Evolutionary conservation across 2,329 filamentous ascomycete species (phyloP).

Genomic region (Fusarium metavorans): DNA sequence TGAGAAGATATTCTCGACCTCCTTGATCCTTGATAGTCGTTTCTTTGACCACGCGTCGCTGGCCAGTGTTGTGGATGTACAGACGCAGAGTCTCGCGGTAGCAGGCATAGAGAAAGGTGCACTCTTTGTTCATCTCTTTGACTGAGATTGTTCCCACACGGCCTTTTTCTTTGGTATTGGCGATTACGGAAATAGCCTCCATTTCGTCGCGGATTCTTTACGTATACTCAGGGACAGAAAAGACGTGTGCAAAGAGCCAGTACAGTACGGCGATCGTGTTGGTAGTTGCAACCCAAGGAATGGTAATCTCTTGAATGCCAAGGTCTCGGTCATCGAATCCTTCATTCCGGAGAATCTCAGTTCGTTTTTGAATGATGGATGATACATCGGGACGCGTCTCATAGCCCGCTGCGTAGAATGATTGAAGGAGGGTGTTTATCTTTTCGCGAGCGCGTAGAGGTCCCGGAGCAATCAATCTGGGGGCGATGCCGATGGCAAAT

Average conservation of each 20-base stretch:
- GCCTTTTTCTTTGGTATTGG: background rate
- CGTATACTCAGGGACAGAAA: conserved; percentile 1
- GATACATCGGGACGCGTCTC: conserved; percentile 10
- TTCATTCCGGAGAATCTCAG: background rate
- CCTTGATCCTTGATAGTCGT: conserved; percentile 3
- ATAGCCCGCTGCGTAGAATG: background rate
- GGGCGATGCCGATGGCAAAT: background rate
- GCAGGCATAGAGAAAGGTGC: conserved; percentile 5
- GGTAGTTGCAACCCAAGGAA: conserved; percentile 11
- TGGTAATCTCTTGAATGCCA: conserved; percentile 1
- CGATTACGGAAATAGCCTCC: background rate
- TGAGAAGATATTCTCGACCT: conserved; percentile 14
- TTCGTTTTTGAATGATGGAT: background rate
- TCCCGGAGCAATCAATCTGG: background rate
- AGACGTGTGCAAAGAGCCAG: conserved; percentile 17
- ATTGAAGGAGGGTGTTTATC: background rate
- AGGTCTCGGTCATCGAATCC: conserved; percentile 1
- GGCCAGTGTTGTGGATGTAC: conserved; percentile 1
- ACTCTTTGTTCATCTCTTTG: background rate
- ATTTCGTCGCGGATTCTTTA: conserved; percentile 3
- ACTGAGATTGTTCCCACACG: conserved; percentile 1
- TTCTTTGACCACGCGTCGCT: conserved; percentile 7
- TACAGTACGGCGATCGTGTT: conserved; percentile 19
- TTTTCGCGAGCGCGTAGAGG: conserved; percentile 2
- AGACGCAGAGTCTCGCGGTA: conserved; percentile 13